Percentiles rank a stretch among this genome's conserved stretches.
phyloP scores from a whole-genome alignment of 192 early-diverging fungal species.

The Backusella luteola region DNA sequence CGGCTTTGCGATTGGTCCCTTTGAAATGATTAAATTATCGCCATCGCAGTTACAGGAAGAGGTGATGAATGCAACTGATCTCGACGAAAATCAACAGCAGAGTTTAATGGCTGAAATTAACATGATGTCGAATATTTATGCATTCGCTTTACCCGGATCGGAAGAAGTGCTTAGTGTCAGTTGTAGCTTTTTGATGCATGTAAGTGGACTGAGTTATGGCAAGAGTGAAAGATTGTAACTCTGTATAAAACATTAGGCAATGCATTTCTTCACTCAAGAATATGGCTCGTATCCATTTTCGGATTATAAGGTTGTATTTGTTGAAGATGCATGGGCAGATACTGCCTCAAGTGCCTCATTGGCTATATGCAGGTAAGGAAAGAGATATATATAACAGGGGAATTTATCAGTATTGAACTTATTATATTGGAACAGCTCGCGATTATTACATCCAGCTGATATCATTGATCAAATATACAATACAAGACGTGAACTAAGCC shows the following conservation, averaged over 20 bases:
- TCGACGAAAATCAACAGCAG: slow-evolving; percentile 35
- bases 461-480: slow-evolving; percentile 91
- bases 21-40: slow-evolving; percentile 44
- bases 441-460: slow-evolving; percentile 65
- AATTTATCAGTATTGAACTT: not conserved
- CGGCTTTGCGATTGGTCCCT: slow-evolving; percentile 71
- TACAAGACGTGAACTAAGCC: slow-evolving; percentile 67
- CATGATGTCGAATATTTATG: slow-evolving; percentile 55
- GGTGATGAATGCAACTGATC: slow-evolving; percentile 28
- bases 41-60: slow-evolving; percentile 35
- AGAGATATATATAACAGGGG: not conserved
- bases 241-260: slow-evolving; percentile 43
- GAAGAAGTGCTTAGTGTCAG: slow-evolving; percentile 63
- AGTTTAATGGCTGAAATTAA: slow-evolving; percentile 39
- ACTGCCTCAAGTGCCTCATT: slow-evolving; percentile 78
- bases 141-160: slow-evolving; percentile 65
- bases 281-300: slow-evolving; percentile 86
- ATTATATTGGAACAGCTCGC: slow-evolving; percentile 8
- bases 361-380: slow-evolving; percentile 59
- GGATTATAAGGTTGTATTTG: slow-evolving; percentile 85
- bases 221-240: not conserved
- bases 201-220: slow-evolving; percentile 15
- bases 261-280: slow-evolving; percentile 86
- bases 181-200: slow-evolving; percentile 57
- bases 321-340: slow-evolving; percentile 71